Conservation (phyloP, 768 basidiomycete genomes). For the Tulasnella sp. region DNA sequence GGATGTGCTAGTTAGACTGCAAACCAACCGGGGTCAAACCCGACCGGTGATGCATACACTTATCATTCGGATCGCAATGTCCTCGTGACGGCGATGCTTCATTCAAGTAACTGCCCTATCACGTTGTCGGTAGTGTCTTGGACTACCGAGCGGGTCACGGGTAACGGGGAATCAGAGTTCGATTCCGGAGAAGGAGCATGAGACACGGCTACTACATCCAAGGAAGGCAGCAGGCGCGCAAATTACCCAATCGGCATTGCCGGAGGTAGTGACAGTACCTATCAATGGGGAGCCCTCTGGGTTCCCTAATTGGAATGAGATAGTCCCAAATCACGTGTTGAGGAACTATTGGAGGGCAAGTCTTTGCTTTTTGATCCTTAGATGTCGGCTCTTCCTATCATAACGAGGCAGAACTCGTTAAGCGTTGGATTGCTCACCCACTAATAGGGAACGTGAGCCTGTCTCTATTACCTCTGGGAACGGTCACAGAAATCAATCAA, state of each 20-base stretch:
- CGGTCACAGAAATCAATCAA: no score
- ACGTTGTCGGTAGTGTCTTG: constrained; percentile 33
- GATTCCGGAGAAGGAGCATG: constrained; percentile 26
- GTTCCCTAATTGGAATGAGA: no score
- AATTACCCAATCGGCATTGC: no score
- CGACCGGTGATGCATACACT: constrained; percentile 62
- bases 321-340: no score
- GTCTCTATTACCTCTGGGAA: no score
- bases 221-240: constrained; percentile 31
- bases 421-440: constrained; percentile 74
- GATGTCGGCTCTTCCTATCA: constrained; percentile 75
- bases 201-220: constrained; percentile 31
- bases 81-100: constrained; percentile 62
- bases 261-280: no score
- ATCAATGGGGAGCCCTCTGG: no score
- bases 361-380: constrained; percentile 77
- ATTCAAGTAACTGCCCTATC: constrained; percentile 63
- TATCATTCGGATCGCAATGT: constrained; percentile 59
- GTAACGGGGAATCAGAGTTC: constrained; percentile 65
- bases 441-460: constrained; percentile 71
- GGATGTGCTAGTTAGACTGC: constrained; percentile 66
- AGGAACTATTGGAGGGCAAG: no score
- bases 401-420: constrained; percentile 71
- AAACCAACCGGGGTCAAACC: constrained; percentile 46
- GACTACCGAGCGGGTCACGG: constrained; percentile 64